Conservation (phyloP, 1,139 yeast genomes). For the Geotrichum cucujoidarum region DNA sequence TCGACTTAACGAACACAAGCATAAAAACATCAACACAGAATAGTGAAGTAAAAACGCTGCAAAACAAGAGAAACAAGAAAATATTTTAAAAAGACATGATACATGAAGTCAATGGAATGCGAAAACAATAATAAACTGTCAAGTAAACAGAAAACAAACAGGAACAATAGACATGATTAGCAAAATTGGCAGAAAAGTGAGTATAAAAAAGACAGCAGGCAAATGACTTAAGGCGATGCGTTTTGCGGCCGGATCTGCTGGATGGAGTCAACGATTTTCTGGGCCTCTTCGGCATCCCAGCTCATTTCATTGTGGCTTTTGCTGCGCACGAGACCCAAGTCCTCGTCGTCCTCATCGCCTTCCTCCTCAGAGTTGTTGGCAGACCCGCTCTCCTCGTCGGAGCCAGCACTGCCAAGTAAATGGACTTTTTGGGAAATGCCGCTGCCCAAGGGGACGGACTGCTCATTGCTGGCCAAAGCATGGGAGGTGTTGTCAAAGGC, state of each 20-base stretch:
- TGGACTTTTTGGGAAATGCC: background rate
- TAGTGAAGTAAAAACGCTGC: too few relatives aligned
- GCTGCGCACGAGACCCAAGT: conserved; percentile 38
- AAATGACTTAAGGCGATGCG: background rate
- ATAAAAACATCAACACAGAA: too few relatives aligned
- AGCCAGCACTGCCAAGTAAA: conserved; percentile 14
- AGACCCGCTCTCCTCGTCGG: conserved; percentile 23
- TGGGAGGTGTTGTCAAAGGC: background rate
- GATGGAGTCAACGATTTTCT: background rate
- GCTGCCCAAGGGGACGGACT: background rate
- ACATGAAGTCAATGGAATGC: too few relatives aligned
- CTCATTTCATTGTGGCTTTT: conserved; percentile 21
- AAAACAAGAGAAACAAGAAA: too few relatives aligned
- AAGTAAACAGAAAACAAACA: background rate
- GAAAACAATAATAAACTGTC: too few relatives aligned
- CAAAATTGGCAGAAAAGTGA: background rate
- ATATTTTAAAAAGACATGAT: too few relatives aligned
- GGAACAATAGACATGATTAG: background rate
- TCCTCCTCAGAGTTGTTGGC: conserved; percentile 25
- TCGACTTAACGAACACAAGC: too few relatives aligned
- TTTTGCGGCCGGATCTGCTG: background rate
- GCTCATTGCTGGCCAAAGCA: too few relatives aligned
- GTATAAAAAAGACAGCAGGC: background rate
- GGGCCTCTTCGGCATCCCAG: background rate
- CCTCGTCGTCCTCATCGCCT: conserved; percentile 22